Evolutionary conservation across 495 filamentous ascomycete species (phyloP).

Genomic region (Penicillium flavigenum): DNA sequence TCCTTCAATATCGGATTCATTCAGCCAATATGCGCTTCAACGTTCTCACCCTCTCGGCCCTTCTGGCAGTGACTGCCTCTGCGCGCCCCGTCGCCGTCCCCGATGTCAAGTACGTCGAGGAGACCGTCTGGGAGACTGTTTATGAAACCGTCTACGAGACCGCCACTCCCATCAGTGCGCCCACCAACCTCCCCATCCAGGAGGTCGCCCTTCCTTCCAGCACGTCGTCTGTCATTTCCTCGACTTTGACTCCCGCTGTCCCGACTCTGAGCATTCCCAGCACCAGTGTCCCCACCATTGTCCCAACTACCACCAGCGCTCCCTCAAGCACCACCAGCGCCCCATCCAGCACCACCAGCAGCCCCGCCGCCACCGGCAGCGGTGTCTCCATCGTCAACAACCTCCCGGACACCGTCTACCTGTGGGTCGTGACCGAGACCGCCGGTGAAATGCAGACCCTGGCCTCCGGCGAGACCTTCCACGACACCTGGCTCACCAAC

Average conservation of each 20-base stretch:
- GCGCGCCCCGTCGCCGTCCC: constrained; percentile 6
- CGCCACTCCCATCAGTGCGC: background rate
- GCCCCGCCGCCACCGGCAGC: constrained; percentile 17
- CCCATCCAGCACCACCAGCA: constrained; percentile 13
- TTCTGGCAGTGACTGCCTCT: constrained; percentile 7
- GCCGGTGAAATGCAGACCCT: constrained; percentile 30
- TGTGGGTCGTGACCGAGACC: constrained; percentile 36
- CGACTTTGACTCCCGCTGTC: background rate
- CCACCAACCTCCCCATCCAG: constrained; percentile 2
- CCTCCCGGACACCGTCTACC: constrained; percentile 33
- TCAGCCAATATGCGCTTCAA: constrained; percentile 15
- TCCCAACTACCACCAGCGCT: constrained; percentile 14
- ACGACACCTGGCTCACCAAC: constrained; percentile 36
- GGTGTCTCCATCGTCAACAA: constrained; percentile 41
- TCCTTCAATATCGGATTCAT: background rate
- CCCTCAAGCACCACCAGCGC: constrained; percentile 10
- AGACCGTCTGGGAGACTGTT: constrained; percentile 9
- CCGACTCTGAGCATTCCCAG: background rate
- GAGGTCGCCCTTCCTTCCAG: constrained; percentile 5
- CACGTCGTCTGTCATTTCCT: constrained; percentile 1
- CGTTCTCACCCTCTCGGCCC: constrained; percentile 2
- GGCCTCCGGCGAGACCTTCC: constrained; percentile 26
- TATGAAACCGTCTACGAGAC: constrained; percentile 12
- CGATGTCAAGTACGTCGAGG: constrained; percentile 1
- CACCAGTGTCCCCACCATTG: constrained; percentile 5